Percentiles rank a stretch among this genome's conserved stretches.
phyloP scores from a whole-genome alignment of 2,329 filamentous ascomycete species.

The Ophiocordyceps camponoti-rufipedis region DNA sequence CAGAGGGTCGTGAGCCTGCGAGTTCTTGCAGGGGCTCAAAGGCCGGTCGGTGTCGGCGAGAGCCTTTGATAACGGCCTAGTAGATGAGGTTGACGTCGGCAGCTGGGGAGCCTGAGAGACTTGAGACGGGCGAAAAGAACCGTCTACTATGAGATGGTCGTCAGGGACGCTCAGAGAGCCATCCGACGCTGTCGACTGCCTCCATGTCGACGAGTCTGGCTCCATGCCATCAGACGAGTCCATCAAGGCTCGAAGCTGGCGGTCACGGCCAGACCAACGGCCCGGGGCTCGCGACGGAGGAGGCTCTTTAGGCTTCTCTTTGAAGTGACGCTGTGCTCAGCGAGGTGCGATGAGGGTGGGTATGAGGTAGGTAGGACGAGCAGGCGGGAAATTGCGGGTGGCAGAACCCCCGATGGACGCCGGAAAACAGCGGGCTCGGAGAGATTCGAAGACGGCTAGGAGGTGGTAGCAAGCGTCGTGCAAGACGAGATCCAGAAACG shows the following conservation, averaged over 20 bases:
- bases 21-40: slow-evolving; percentile 39
- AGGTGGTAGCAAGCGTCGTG: background rate
- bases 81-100: slow-evolving; percentile 6
- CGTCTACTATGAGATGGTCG: slow-evolving; percentile 35
- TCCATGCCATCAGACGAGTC: slow-evolving; percentile 18
- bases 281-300: background rate
- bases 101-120: slow-evolving; percentile 3
- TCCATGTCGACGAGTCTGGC: slow-evolving; percentile 18
- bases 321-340: background rate
- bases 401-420: background rate
- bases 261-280: background rate
- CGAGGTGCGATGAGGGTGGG: background rate
- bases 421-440: background rate
- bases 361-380: background rate
- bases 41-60: slow-evolving; percentile 17
- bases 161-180: slow-evolving; percentile 9
- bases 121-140: slow-evolving; percentile 6
- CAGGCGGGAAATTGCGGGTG: background rate
- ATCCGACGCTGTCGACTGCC: slow-evolving; percentile 11
- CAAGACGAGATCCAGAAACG: background rate
- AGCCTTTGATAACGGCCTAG: slow-evolving; percentile 3
- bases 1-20: slow-evolving; percentile 27
- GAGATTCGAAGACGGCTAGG: background rate
- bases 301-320: background rate
- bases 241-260: slow-evolving; percentile 13